These are phyloP conservation scores for Volvox reticuliferus DNA, from an alignment of 139 green algal species.

Conservation along the genomic window DNA sequence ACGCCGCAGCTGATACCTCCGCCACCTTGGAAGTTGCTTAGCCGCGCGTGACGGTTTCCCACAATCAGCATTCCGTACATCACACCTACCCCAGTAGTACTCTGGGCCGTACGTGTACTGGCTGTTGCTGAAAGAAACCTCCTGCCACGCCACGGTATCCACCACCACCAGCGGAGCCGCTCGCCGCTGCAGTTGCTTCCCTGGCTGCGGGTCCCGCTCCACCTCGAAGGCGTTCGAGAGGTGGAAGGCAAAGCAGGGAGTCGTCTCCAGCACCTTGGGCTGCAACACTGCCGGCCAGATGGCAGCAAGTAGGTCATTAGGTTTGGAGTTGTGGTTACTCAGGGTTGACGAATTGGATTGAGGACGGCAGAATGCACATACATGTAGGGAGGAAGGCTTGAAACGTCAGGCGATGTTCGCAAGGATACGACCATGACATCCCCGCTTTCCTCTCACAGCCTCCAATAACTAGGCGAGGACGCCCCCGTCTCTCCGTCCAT, in stretches of 20 bases:
- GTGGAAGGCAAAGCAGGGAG: slow-evolving; percentile 82
- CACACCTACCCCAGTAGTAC: slow-evolving; percentile 7
- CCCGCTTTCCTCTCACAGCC: too few relatives aligned
- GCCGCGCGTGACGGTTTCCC: too few relatives aligned
- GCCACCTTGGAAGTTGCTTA: too few relatives aligned
- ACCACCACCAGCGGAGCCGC: slow-evolving; percentile 61
- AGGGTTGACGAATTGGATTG: neutral
- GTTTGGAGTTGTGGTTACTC: too few relatives aligned
- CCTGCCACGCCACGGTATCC: slow-evolving; percentile 73
- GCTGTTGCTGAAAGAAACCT: slow-evolving; percentile 63
- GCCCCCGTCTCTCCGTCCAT: neutral
- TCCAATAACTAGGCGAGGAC: neutral
- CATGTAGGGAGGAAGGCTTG: too few relatives aligned
- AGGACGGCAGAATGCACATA: neutral
- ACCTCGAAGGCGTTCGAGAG: slow-evolving; percentile 83
- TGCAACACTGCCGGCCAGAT: slow-evolving; percentile 9
- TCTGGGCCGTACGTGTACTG: slow-evolving; percentile 43
- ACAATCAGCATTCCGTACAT: too few relatives aligned
- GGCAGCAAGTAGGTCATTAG: too few relatives aligned
- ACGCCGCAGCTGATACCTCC: too few relatives aligned
- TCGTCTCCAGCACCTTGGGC: slow-evolving; percentile 33
- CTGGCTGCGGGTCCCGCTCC: neutral
- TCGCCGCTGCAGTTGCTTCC: neutral
- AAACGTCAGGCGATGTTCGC: too few relatives aligned
- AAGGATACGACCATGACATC: neutral